Evolutionary conservation across 1,284 basidiomycete species (phyloP).

Genomic region (Apiotrichum siamense): DNA sequence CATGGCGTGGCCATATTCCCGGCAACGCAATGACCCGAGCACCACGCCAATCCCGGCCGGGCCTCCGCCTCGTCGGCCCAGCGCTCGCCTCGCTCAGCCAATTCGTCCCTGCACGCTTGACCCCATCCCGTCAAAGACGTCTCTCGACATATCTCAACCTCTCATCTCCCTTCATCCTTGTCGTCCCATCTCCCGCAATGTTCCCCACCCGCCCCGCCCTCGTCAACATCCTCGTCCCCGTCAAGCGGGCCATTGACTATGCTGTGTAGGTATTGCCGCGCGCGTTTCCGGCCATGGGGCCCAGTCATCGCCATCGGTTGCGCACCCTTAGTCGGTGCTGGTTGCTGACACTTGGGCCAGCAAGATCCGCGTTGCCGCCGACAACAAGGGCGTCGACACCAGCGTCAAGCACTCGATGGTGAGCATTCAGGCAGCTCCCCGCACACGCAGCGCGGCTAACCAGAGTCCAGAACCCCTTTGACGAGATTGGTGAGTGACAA

Average conservation of each 20-base stretch:
- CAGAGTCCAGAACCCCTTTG: constrained; percentile 75
- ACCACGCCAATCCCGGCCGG: too few relatives aligned
- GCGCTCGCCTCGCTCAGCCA: too few relatives aligned
- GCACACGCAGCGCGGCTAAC: neutral
- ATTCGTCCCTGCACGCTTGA: neutral
- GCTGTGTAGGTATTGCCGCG: constrained; percentile 23
- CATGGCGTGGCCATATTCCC: too few relatives aligned
- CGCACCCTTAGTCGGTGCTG: constrained; percentile 43
- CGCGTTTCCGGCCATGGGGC: neutral
- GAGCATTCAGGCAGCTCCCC: too few relatives aligned
- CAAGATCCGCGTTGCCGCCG: constrained; percentile 89
- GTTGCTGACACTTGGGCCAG: constrained; percentile 54
- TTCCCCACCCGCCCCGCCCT: constrained; percentile 63
- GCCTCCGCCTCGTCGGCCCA: too few relatives aligned
- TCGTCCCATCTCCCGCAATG: constrained; percentile 50
- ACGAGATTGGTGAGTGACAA: constrained; percentile 74
- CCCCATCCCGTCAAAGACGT: neutral
- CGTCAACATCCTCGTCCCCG: constrained; percentile 83
- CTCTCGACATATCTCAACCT: too few relatives aligned
- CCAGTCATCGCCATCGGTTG: too few relatives aligned
- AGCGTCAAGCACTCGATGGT: constrained; percentile 98
- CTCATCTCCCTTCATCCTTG: neutral
- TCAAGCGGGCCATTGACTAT: constrained; percentile 66
- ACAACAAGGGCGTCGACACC: constrained; percentile 85
- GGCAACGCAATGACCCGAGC: too few relatives aligned